Conservation (phyloP, 2,329 filamentous ascomycete genomes). For the Conoideocrella luteorostrata region DNA sequence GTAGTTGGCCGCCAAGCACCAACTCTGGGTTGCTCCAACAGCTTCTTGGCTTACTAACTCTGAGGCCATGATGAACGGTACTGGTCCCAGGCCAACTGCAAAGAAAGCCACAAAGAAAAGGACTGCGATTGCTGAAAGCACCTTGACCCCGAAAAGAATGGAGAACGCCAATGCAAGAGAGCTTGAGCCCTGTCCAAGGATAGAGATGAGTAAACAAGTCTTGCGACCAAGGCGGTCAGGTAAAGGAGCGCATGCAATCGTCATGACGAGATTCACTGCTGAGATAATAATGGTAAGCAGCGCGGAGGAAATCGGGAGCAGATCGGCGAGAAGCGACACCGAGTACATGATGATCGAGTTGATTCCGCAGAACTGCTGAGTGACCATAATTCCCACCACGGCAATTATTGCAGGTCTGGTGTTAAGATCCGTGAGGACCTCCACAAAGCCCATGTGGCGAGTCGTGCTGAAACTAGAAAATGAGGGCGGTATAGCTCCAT, state of each 20-base stretch:
- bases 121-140: constrained; percentile 74
- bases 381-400: constrained; percentile 84
- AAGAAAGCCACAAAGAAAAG: constrained; percentile 85
- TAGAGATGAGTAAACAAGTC: constrained; percentile 73
- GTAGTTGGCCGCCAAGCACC: constrained; percentile 82
- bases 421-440: constrained; percentile 60
- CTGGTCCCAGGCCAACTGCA: constrained; percentile 82
- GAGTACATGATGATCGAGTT: constrained; percentile 99
- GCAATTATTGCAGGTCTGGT: constrained; percentile 72
- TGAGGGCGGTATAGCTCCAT: constrained; percentile 11
- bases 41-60: constrained; percentile 88
- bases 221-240: constrained; percentile 87
- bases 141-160: constrained; percentile 65
- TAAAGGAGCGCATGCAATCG: constrained; percentile 72
- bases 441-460: constrained; percentile 50
- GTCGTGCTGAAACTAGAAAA: not conserved
- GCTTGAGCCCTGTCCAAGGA: constrained; percentile 75
- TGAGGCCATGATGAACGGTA: constrained; percentile 89
- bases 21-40: constrained; percentile 85
- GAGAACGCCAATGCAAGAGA: constrained; percentile 73
- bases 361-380: constrained; percentile 88
- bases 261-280: constrained; percentile 77
- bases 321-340: constrained; percentile 74
- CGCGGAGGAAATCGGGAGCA: constrained; percentile 75
- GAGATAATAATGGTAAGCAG: constrained; percentile 85